phyloP scores from a whole-genome alignment of 495 filamentous ascomycete species.

The Hypoxylon lienhwacheense region DNA sequence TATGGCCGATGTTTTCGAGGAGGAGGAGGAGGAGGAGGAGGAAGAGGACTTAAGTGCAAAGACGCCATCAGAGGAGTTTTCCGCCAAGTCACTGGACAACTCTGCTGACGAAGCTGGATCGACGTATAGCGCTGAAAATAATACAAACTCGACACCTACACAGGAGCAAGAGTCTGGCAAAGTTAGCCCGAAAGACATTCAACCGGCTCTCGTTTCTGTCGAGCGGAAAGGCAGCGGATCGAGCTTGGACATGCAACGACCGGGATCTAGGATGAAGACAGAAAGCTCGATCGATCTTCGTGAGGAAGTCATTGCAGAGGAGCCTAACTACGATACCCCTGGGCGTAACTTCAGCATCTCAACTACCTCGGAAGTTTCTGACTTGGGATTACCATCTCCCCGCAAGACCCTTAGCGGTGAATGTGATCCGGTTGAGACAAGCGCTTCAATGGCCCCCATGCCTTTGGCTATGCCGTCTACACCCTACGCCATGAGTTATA shows the following conservation, averaged over 20 bases:
- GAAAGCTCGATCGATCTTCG: conserved; percentile 46
- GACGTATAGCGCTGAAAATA: conserved; percentile 25
- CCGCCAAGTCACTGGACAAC: conserved; percentile 22
- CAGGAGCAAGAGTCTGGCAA: conserved; percentile 27
- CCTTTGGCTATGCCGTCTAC: conserved; percentile 54
- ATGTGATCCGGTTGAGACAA: conserved; percentile 55
- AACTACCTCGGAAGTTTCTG: conserved; percentile 37
- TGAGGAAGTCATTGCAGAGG: conserved; percentile 50
- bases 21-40: conserved; percentile 95
- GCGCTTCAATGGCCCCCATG: conserved; percentile 46
- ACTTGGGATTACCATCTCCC: conserved; percentile 61
- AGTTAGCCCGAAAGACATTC: conserved; percentile 5
- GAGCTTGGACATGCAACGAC: conserved; percentile 38
- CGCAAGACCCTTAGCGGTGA: conserved; percentile 59
- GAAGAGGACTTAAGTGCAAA: conserved; percentile 40
- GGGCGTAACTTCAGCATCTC: conserved; percentile 41
- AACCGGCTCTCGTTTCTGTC: conserved; percentile 16
- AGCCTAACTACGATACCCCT: conserved; percentile 26
- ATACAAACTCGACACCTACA: conserved; percentile 33
- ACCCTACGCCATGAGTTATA: conserved; percentile 55
- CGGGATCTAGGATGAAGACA: conserved; percentile 40
- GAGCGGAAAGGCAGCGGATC: conserved; percentile 47
- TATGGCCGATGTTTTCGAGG: conserved; percentile 91
- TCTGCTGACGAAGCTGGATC: conserved; percentile 29
- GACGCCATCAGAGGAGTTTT: conserved; percentile 35